A percentile compares a stretch with the other conserved stretches of the same genome.
phyloP scores from a whole-genome alignment of 257 asterid genomes.

The Perilla frutescens region DNA sequence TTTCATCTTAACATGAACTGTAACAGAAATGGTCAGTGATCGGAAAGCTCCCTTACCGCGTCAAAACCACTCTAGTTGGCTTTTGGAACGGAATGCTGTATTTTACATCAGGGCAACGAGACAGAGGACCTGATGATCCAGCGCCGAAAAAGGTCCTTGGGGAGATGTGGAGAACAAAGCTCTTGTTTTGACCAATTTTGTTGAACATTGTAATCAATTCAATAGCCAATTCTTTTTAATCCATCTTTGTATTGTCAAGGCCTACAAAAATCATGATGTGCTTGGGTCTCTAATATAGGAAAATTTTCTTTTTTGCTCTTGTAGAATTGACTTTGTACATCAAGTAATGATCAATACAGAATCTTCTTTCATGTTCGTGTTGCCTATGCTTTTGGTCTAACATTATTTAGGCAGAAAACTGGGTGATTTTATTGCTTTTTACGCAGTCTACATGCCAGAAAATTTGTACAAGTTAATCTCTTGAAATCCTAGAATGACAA shows the following conservation, averaged over 20 bases:
- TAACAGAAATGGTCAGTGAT: constrained; percentile 83
- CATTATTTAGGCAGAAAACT: neutral
- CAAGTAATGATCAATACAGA: neutral
- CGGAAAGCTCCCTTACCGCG: constrained; percentile 92
- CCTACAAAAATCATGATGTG: neutral
- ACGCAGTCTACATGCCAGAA: neutral
- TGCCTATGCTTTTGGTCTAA: too few relatives aligned
- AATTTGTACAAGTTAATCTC: constrained; percentile 4
- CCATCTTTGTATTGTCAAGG: neutral
- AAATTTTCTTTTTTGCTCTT: neutral
- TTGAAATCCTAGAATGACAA: constrained; percentile 21
- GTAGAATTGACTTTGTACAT: constrained; percentile 1
- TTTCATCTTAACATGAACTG: constrained; percentile 31
- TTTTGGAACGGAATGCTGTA: constrained; percentile 93
- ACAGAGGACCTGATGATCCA: constrained; percentile 84
- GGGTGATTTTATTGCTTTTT: neutral
- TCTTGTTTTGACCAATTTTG: constrained; percentile 49
- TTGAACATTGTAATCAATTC: constrained; percentile 26
- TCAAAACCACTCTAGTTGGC: constrained; percentile 90
- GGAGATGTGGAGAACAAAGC: constrained; percentile 90
- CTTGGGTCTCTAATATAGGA: constrained; percentile 12
- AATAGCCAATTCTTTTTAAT: constrained; percentile 22
- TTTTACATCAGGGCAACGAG: constrained; percentile 95
- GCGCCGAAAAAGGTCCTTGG: constrained; percentile 85
- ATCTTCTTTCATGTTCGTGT: neutral